These are phyloP conservation scores for Fusarium guadeloupense DNA, from an alignment of 2,329 filamentous ascomycete genomes.

Conservation along the genomic window DNA sequence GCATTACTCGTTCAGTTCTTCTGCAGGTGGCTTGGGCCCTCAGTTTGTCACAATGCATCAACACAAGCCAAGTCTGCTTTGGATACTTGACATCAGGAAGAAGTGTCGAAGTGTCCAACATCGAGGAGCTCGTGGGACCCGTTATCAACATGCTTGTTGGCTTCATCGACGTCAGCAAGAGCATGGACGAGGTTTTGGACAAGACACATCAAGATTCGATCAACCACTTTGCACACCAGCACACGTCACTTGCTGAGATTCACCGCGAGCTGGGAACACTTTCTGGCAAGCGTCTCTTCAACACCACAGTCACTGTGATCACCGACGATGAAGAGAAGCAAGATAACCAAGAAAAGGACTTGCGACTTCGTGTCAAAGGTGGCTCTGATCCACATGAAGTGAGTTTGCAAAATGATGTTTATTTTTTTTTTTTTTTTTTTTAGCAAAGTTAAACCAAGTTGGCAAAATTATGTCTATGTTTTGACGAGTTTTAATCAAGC, in stretches of 20 bases:
- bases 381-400: neutral
- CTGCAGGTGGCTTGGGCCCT: neutral
- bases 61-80: neutral
- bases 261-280: neutral
- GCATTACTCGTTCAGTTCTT: neutral
- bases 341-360: neutral
- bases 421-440: too few species aligned
- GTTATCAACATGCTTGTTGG: neutral
- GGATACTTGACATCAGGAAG: neutral
- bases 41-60: neutral
- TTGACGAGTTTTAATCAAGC: too few species aligned
- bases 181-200: neutral
- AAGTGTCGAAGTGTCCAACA: neutral
- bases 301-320: neutral
- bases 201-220: neutral
- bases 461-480: too few species aligned
- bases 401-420: too few species aligned
- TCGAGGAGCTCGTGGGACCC: neutral
- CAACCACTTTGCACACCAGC: neutral
- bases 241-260: neutral
- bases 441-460: too few species aligned
- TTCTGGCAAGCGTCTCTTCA: neutral
- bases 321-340: neutral
- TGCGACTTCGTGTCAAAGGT: neutral
- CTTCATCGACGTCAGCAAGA: neutral